A percentile compares a stretch with the other conserved stretches of the same genome.
Conservation (phyloP, 441 rosid species). For the Erodium trifolium region DNA sequence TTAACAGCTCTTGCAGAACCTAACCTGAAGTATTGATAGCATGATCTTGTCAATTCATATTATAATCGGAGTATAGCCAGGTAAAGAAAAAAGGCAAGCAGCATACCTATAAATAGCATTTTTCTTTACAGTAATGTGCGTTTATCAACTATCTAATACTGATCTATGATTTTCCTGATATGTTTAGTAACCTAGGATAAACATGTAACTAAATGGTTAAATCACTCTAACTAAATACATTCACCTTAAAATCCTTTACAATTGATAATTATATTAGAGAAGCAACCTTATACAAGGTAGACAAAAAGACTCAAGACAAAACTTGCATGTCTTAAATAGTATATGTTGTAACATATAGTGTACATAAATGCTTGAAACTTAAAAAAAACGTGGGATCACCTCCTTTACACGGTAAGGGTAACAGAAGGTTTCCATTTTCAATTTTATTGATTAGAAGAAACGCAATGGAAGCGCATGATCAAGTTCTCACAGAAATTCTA, state of each 20-base stretch:
- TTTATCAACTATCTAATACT: too few relatives aligned
- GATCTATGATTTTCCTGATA: not conserved
- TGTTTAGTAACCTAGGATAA: not conserved
- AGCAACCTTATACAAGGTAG: not conserved
- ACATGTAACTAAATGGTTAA: not conserved
- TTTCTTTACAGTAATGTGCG: not conserved
- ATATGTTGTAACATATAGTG: not conserved
- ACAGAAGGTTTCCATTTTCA: not conserved
- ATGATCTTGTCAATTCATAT: not conserved
- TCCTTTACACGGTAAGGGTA: not conserved
- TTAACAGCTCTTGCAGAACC: conserved; percentile 56
- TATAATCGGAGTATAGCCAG: not conserved
- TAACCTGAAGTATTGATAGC: conserved; percentile 31
- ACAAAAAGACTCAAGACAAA: not conserved
- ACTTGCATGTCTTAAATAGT: not conserved
- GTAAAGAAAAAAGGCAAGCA: not conserved
- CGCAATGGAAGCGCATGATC: not conserved
- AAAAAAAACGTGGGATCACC: not conserved
- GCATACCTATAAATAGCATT: not conserved
- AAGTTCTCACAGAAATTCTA: conserved; percentile 1
- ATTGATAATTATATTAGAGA: not conserved
- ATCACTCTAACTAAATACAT: not conserved
- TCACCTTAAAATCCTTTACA: not conserved
- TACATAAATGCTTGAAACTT: not conserved
- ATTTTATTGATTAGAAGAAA: not conserved